These are phyloP conservation scores for Amanita rubescens DNA, from an alignment of 768 basidiomycete genomes.

Conservation along the genomic window DNA sequence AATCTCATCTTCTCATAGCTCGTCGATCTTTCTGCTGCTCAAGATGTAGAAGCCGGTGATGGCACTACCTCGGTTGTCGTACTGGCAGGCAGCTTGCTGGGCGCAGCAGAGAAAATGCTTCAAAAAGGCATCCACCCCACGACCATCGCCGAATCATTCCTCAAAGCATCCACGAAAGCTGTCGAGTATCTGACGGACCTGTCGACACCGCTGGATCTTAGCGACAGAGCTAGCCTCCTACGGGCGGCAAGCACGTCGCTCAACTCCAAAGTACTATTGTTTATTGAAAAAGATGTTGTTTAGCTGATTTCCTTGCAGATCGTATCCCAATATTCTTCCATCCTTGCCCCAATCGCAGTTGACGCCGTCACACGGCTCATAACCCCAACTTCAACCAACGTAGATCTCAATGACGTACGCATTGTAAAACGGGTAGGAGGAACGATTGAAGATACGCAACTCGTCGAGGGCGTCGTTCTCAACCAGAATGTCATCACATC, in stretches of 20 bases:
- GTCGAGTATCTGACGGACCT: slow-evolving; percentile 93
- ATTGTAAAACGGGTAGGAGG: slow-evolving; percentile 98
- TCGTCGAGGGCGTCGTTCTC: slow-evolving; percentile 94
- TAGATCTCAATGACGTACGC: slow-evolving; percentile 93
- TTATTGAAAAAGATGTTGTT: neutral
- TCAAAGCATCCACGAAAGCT: slow-evolving; percentile 85
- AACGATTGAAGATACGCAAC: slow-evolving; percentile 97
- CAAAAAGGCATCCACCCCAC: slow-evolving; percentile 97
- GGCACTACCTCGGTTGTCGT: slow-evolving; percentile 98
- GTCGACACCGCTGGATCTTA: slow-evolving; percentile 86
- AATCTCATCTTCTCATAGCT: slow-evolving; percentile 44
- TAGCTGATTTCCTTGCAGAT: slow-evolving; percentile 46
- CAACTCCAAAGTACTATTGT: slow-evolving; percentile 76
- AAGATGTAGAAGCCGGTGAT: slow-evolving; percentile 98
- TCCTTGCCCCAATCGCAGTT: slow-evolving; percentile 98
- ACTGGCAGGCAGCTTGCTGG: slow-evolving; percentile 85
- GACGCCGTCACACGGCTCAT: slow-evolving; percentile 88
- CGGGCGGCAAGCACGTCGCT: slow-evolving; percentile 93
- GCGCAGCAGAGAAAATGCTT: slow-evolving; percentile 95
- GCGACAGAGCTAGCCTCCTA: slow-evolving; percentile 76
- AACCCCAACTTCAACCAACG: slow-evolving; percentile 84
- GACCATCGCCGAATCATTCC: slow-evolving; percentile 92
- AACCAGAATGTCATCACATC: slow-evolving; percentile 90
- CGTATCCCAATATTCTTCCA: slow-evolving; percentile 98
- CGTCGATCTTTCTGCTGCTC: slow-evolving; percentile 94